Conservation (phyloP, 345 rosid genomes). For the Brassica incana region DNA sequence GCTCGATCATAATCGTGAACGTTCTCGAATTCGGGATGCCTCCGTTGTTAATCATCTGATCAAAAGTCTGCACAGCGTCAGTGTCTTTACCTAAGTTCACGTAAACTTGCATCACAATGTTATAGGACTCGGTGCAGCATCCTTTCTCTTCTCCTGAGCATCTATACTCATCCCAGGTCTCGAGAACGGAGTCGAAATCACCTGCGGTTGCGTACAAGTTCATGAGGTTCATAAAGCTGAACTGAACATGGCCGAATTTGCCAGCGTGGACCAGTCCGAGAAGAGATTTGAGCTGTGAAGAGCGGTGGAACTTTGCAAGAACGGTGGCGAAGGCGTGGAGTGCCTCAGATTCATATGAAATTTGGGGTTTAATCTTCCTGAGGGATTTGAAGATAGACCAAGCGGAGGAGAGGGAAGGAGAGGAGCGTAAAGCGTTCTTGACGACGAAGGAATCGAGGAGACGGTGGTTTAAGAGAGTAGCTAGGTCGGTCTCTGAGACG, state of each 20-base stretch:
- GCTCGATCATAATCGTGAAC: slow-evolving; percentile 73
- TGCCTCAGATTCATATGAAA: slow-evolving; percentile 52
- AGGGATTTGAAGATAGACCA: slow-evolving; percentile 56
- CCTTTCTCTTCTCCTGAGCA: slow-evolving; percentile 41
- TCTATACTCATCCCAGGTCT: slow-evolving; percentile 59
- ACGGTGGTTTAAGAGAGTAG: slow-evolving; percentile 53
- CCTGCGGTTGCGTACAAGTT: slow-evolving; percentile 60
- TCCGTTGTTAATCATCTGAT: slow-evolving; percentile 62
- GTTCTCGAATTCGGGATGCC: slow-evolving; percentile 83
- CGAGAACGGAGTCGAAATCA: slow-evolving; percentile 58
- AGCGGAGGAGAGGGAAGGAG: slow-evolving; percentile 68
- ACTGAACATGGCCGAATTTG: slow-evolving; percentile 45
- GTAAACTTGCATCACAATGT: slow-evolving; percentile 60
- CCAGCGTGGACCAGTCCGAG: slow-evolving; percentile 52
- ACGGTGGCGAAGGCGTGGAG: slow-evolving; percentile 68
- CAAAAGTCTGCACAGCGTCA: slow-evolving; percentile 58
- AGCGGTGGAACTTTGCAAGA: slow-evolving; percentile 60
- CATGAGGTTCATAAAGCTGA: slow-evolving; percentile 74
- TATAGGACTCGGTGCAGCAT: slow-evolving; percentile 65
- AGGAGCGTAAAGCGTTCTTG: slow-evolving; percentile 66
- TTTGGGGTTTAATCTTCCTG: slow-evolving; percentile 30
- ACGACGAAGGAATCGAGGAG: slow-evolving; percentile 73
- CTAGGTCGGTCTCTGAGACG: slow-evolving; percentile 28
- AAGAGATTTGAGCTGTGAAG: slow-evolving; percentile 52
- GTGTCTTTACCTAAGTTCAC: slow-evolving; percentile 44